Evolutionary conservation across 2,329 filamentous ascomycete species (phyloP).

Genomic region (Alternaria hordeiaustralica): DNA sequence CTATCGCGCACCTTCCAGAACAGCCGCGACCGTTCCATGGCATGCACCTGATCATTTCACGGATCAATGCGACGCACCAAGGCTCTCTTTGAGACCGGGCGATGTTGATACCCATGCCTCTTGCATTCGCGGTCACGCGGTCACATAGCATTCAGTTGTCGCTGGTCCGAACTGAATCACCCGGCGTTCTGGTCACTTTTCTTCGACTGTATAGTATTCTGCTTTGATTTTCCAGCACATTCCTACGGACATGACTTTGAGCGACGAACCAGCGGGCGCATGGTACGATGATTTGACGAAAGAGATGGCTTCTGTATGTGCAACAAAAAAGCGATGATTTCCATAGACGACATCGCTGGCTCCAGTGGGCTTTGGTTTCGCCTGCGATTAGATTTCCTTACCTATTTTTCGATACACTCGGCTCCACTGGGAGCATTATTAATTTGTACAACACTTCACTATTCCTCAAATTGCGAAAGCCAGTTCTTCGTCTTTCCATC

Average conservation of each 20-base stretch:
- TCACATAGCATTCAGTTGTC: slow-evolving; percentile 16
- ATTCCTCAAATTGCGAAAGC: neutral
- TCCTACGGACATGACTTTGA: slow-evolving; percentile 6
- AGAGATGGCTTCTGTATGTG: slow-evolving; percentile 17
- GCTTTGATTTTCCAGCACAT: neutral
- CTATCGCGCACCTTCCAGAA: slow-evolving; percentile 31
- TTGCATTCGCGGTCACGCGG: neutral
- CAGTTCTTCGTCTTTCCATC: neutral
- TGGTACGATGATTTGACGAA: slow-evolving; percentile 15
- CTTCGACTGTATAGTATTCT: slow-evolving; percentile 13
- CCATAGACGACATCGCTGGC: slow-evolving; percentile 8
- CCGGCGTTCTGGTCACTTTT: neutral
- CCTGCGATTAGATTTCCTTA: slow-evolving; percentile 5
- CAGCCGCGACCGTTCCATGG: slow-evolving; percentile 22
- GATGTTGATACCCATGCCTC: slow-evolving; percentile 3
- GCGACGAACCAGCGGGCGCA: slow-evolving; percentile 17
- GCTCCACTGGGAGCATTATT: slow-evolving; percentile 10
- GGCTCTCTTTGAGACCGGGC: neutral
- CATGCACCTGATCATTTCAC: slow-evolving; percentile 14
- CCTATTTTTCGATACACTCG: neutral
- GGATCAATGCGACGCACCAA: slow-evolving; percentile 12
- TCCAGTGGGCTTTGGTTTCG: slow-evolving; percentile 1
- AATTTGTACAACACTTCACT: slow-evolving; percentile 13
- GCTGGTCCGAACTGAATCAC: slow-evolving; percentile 16
- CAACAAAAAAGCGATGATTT: slow-evolving; percentile 15